Evolutionary conservation across 768 basidiomycete genomes (phyloP).

Genomic region (Naematelia encephala): DNA sequence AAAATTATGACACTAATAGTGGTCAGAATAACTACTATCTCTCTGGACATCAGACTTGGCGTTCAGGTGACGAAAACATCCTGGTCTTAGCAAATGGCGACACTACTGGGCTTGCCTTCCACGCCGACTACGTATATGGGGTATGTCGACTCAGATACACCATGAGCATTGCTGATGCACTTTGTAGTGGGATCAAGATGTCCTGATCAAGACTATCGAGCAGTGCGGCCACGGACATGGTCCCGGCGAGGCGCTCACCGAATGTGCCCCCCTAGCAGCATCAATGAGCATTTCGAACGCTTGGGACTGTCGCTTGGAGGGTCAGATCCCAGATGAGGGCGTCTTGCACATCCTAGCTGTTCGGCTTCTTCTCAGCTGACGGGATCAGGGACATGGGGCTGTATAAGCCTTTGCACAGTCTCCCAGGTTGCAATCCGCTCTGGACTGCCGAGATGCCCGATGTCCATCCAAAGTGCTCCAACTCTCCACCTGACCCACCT

Average conservation of each 20-base stretch:
- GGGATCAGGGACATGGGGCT: conserved; percentile 36
- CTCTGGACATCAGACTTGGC: conserved; percentile 28
- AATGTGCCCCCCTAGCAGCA: conserved; percentile 26
- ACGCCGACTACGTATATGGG: conserved; percentile 41
- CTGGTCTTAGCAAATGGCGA: conserved; percentile 41
- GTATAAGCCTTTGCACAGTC: conserved; percentile 21
- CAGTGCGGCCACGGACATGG: conserved; percentile 32
- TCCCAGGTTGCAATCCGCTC: conserved; percentile 43
- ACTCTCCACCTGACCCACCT: conserved; percentile 8
- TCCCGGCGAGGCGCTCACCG: conserved; percentile 19
- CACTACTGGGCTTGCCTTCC: conserved; percentile 28
- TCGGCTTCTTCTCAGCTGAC: conserved; percentile 7
- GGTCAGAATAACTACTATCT: conserved; percentile 32
- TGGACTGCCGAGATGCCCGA: conserved; percentile 22
- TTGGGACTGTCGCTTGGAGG: conserved; percentile 29
- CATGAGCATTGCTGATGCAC: conserved; percentile 2
- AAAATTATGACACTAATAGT: background rate
- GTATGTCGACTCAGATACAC: conserved; percentile 11
- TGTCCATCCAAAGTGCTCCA: conserved; percentile 26
- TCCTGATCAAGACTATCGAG: conserved; percentile 23
- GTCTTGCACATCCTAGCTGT: conserved; percentile 3
- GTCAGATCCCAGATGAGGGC: conserved; percentile 38
- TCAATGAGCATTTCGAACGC: conserved; percentile 10
- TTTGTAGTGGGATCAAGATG: conserved; percentile 30
- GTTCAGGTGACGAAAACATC: conserved; percentile 27